Evolutionary conservation across 2,329 filamentous ascomycete species (phyloP), one percentile per base, ranked within the genome.

Genomic region (Cadophora luteo-olivacea): DNA sequence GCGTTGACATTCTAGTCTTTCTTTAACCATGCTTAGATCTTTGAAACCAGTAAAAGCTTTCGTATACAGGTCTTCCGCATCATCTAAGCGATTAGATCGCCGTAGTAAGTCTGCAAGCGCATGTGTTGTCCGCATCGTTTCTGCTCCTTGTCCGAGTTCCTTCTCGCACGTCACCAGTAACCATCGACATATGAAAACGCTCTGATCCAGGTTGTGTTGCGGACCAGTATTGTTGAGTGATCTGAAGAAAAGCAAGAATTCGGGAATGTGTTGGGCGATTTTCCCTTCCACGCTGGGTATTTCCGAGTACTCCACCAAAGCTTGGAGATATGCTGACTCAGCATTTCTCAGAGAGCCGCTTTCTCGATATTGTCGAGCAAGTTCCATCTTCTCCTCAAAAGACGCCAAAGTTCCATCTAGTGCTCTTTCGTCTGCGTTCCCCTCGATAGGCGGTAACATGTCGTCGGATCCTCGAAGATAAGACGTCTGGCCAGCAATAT

Each of bases 131-230:
- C 63, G 52, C 51, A 48, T 57, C 38, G 63, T 65, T 58, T 65
- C 51, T 54, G 63, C 36, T n/a, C 51, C 52, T 48, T 58, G 63
- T 19, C 63, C 51, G 22, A 65, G 63, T 14, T 65, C 63, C 24
- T 58, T 65, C 25, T 65, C 63, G 52, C 63, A 65, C 4, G 38
- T 65, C 49, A 65, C 63, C 29, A 65, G 24, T 29, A 65, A 38
- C 63, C 63, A 65, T 58, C 63, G 63, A 49, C 63, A 65, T 33
- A 65, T 65, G n/a, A 65, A 65, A 36, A 65, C 54, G 25, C 63
- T 65, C 38, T 65, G 63, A 49, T 65, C 63, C 0, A 65, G 25
- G 24, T 57, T 58, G n/a, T 65, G 36, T 25, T 49, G 52, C 22
- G 63, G 52, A 25, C 51, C 51, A 24, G 25, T 57, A 9, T 57